A percentile compares a stretch with the other conserved stretches of the same genome.
phyloP scores from a whole-genome alignment of 1,139 yeast genomes.

The Pichia inconspicua region DNA sequence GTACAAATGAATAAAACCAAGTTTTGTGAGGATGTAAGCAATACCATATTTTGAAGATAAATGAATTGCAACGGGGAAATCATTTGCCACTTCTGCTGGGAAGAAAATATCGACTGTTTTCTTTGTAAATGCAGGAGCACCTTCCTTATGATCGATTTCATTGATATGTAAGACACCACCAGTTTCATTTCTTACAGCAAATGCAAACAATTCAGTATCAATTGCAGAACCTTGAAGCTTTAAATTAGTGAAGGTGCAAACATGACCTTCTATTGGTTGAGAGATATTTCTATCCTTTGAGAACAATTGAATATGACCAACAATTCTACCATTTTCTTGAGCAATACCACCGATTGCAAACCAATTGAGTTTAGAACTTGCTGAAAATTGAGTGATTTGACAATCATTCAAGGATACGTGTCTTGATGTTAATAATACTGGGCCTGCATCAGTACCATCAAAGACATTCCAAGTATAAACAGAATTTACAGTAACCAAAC shows the following conservation, averaged over 20 bases:
- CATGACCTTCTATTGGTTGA: slow-evolving; percentile 97
- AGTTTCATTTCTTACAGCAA: slow-evolving; percentile 78
- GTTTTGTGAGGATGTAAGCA: slow-evolving; percentile 82
- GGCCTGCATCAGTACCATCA: slow-evolving; percentile 76
- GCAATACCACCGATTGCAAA: slow-evolving; percentile 92
- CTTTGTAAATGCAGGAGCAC: slow-evolving; percentile 78
- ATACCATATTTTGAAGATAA: slow-evolving; percentile 82
- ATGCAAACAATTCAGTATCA: slow-evolving; percentile 80
- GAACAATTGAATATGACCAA: slow-evolving; percentile 91
- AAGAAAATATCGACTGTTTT: slow-evolving; percentile 88
- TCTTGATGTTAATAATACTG: slow-evolving; percentile 72
- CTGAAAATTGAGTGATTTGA: slow-evolving; percentile 86
- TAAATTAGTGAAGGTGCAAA: slow-evolving; percentile 77
- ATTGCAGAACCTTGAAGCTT: slow-evolving; percentile 64
- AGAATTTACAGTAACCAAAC: slow-evolving; percentile 73
- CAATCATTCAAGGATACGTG: slow-evolving; percentile 72
- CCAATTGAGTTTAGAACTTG: slow-evolving; percentile 82
- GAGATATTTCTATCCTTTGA: slow-evolving; percentile 85
- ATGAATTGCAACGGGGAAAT: slow-evolving; percentile 92
- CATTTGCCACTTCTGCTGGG: slow-evolving; percentile 94
- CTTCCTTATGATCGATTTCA: slow-evolving; percentile 90
- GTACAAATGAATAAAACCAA: slow-evolving; percentile 92
- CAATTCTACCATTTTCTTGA: slow-evolving; percentile 90
- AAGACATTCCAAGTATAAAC: slow-evolving; percentile 78
- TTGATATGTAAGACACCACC: slow-evolving; percentile 86